phyloP scores from a whole-genome alignment of 768 basidiomycete genomes.

The Calocybe gangraenosa region DNA sequence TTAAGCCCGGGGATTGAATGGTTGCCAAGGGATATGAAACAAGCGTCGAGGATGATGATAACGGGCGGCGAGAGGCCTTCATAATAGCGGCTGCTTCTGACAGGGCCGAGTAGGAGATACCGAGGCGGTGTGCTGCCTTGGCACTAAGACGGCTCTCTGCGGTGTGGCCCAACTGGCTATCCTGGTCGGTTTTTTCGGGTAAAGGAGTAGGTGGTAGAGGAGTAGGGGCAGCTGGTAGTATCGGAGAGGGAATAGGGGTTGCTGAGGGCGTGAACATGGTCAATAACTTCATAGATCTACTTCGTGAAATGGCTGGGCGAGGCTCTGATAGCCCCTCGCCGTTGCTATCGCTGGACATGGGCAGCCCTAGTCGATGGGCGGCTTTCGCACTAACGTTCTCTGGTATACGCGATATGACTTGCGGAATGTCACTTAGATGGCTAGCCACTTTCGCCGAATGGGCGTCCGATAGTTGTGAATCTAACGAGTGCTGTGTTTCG shows the following conservation, averaged over 20 bases:
- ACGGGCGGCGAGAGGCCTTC: constrained; percentile 19
- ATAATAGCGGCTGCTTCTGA: constrained; percentile 23
- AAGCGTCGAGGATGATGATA: constrained; percentile 17
- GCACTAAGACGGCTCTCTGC: constrained; percentile 24
- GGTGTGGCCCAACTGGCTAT: not conserved
- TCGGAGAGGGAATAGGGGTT: not conserved
- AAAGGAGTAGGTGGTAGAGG: constrained; percentile 6
- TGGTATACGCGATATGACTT: constrained; percentile 18
- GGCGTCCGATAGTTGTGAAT: constrained; percentile 14
- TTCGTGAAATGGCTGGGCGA: not conserved
- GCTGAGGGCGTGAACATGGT: not conserved
- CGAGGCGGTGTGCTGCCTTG: constrained; percentile 38
- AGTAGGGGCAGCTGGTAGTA: not conserved
- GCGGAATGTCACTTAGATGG: constrained; percentile 22
- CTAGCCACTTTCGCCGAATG: constrained; percentile 22
- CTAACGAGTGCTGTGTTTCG: constrained; percentile 19
- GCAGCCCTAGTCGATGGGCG: constrained; percentile 33
- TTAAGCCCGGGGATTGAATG: constrained; percentile 58
- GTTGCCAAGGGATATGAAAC: constrained; percentile 13
- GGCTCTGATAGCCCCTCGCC: not conserved
- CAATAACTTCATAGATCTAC: too few relatives aligned
- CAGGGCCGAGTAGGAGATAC: constrained; percentile 30
- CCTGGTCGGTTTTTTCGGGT: not conserved
- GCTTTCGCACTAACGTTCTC: constrained; percentile 31
- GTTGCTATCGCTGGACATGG: constrained; percentile 8